Conservation (phyloP, 2,329 filamentous ascomycete genomes). For the Exophiala spinifera region DNA sequence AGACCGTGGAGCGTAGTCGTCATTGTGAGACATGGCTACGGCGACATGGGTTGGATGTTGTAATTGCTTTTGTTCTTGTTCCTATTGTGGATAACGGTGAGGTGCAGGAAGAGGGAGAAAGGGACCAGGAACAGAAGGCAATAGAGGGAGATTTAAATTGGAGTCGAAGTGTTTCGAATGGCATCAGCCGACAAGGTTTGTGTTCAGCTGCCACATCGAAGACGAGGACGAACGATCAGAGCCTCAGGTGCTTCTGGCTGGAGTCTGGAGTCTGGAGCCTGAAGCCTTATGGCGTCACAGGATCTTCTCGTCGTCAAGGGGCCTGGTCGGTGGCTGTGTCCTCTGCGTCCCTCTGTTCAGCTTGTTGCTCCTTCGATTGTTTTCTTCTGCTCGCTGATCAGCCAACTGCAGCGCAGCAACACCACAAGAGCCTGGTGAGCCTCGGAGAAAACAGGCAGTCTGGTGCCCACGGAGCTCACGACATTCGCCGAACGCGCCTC, state of each 20-base stretch:
- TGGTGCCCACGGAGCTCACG: neutral
- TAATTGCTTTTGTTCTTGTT: neutral
- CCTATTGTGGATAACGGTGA: neutral
- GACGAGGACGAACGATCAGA: neutral
- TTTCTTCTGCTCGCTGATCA: neutral
- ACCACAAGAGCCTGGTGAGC: neutral
- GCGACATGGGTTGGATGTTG: neutral
- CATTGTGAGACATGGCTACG: slow-evolving; percentile 18
- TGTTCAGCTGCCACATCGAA: neutral
- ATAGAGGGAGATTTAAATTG: neutral
- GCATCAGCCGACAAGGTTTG: neutral
- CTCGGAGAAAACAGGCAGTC: neutral
- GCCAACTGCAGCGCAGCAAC: neutral
- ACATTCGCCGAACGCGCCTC: neutral
- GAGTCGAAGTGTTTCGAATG: neutral
- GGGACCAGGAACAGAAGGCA: neutral
- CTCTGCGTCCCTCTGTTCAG: neutral
- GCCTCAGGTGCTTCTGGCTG: neutral
- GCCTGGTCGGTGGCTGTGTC: neutral
- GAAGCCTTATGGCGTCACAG: slow-evolving; percentile 1
- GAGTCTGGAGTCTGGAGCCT: neutral
- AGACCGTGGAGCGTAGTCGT: slow-evolving; percentile 19
- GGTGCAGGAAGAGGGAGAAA: neutral
- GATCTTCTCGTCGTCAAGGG: neutral
- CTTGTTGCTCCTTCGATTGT: neutral